phyloP scores from a whole-genome alignment of 2,329 filamentous ascomycete genomes.

The Geoglossum cookeanum region DNA sequence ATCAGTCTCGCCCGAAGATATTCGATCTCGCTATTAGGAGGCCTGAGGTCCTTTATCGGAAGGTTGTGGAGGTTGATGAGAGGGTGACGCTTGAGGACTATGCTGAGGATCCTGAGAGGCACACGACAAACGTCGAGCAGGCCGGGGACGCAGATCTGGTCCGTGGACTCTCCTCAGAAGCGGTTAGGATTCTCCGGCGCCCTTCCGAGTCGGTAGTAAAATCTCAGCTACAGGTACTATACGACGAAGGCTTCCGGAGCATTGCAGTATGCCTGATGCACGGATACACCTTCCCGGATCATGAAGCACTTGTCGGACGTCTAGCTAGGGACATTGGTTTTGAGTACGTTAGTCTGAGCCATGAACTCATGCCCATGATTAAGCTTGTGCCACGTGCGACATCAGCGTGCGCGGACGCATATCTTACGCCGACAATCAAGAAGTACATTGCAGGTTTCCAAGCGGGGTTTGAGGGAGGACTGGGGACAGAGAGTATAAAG shows the following conservation, averaged over 20 bases:
- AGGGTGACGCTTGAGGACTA: slow-evolving; percentile 83
- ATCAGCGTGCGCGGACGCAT: slow-evolving; percentile 62
- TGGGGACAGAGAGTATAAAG: slow-evolving; percentile 59
- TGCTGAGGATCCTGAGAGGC: slow-evolving; percentile 61
- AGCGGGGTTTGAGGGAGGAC: slow-evolving; percentile 58
- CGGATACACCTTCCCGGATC: slow-evolving; percentile 74
- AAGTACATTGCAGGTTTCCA: slow-evolving; percentile 64
- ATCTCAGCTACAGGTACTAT: slow-evolving; percentile 45
- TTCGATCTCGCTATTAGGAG: slow-evolving; percentile 79
- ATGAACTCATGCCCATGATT: slow-evolving; percentile 77
- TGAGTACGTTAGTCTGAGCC: slow-evolving; percentile 60
- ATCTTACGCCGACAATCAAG: slow-evolving; percentile 59
- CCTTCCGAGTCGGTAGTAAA: slow-evolving; percentile 38
- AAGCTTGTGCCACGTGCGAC: slow-evolving; percentile 59
- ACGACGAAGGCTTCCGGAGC: slow-evolving; percentile 52
- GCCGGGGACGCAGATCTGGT: slow-evolving; percentile 36
- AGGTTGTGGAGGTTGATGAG: slow-evolving; percentile 78
- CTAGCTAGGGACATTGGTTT: slow-evolving; percentile 69
- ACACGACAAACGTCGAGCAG: slow-evolving; percentile 31
- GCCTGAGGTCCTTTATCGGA: slow-evolving; percentile 70
- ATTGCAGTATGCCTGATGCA: slow-evolving; percentile 87
- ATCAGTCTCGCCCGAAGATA: slow-evolving; percentile 75
- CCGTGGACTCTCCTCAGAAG: slow-evolving; percentile 53
- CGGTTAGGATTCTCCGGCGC: slow-evolving; percentile 47
- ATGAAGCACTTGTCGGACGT: slow-evolving; percentile 59